A percentile compares a stretch with the other conserved stretches of the same genome.
Evolutionary conservation across 345 rosid genomes (phyloP).

Genomic region (Sisymbrium altissimum): DNA sequence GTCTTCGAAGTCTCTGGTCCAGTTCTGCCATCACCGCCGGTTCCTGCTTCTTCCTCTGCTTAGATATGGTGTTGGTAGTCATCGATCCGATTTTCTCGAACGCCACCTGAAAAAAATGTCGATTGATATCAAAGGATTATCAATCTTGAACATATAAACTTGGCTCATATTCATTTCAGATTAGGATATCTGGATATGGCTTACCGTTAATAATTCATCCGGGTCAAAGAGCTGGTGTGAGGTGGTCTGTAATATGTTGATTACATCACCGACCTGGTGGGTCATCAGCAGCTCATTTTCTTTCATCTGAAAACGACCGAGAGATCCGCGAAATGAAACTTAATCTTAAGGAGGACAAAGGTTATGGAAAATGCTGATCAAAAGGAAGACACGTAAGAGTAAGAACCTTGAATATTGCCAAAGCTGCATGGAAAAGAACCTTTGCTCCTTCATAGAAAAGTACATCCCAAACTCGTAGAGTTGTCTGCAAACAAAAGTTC

Average conservation of each 20-base stretch:
- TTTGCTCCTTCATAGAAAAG: conserved; percentile 98
- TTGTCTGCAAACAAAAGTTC: conserved; percentile 55
- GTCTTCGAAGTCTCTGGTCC: conserved; percentile 80
- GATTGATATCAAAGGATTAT: not conserved
- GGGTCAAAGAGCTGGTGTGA: conserved; percentile 97
- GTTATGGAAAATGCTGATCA: not conserved
- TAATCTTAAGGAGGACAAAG: not conserved
- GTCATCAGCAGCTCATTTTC: conserved; percentile 82
- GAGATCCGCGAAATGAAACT: conserved; percentile 8
- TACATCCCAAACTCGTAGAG: conserved; percentile 96
- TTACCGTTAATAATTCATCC: conserved; percentile 85
- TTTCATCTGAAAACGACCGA: conserved; percentile 63
- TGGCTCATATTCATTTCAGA: not conserved
- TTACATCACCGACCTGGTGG: conserved; percentile 93
- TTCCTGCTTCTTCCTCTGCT: conserved; percentile 97
- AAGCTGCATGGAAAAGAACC: conserved; percentile 94
- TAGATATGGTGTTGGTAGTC: conserved; percentile 92
- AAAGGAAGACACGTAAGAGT: conserved; percentile 21
- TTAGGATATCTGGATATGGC: conserved; percentile 9
- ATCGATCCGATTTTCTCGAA: conserved; percentile 83
- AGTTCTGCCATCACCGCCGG: conserved; percentile 98
- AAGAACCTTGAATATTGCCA: conserved; percentile 91
- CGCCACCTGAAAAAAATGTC: conserved; percentile 62
- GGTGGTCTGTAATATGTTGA: conserved; percentile 76
- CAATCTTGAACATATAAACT: not conserved